These are phyloP conservation scores for Kwoniella mangroviensis DNA, from an alignment of 768 basidiomycete genomes.

Conservation along the genomic window DNA sequence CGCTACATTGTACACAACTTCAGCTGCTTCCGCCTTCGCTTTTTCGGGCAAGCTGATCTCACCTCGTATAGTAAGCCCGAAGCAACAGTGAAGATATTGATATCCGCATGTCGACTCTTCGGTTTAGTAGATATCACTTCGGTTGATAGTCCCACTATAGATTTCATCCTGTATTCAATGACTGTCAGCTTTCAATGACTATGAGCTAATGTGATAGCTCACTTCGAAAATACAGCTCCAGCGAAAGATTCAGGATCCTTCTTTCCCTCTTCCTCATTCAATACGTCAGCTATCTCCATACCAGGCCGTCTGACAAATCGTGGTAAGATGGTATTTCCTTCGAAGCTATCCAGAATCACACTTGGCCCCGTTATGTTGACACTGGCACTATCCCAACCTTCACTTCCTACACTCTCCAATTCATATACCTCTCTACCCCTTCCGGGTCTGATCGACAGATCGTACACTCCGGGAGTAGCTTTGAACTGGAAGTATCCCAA, in stretches of 20 bases:
- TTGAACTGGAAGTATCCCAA: constrained; percentile 96
- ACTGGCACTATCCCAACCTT: constrained; percentile 81
- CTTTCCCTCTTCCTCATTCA: constrained; percentile 61
- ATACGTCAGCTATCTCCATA: constrained; percentile 80
- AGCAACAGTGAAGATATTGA: constrained; percentile 98
- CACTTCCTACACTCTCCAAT: constrained; percentile 83
- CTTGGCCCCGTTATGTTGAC: constrained; percentile 72
- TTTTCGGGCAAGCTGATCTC: no score
- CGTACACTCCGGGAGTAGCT: constrained; percentile 84
- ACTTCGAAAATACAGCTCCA: constrained; percentile 30
- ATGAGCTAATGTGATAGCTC: neutral
- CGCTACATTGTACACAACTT: constrained; percentile 63
- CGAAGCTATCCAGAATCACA: constrained; percentile 84
- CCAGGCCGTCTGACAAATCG: constrained; percentile 71
- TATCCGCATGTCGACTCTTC: constrained; percentile 71
- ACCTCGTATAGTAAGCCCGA: constrained; percentile 97
- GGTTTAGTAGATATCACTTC: constrained; percentile 27
- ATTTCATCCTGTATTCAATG: constrained; percentile 38
- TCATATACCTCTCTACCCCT: constrained; percentile 77
- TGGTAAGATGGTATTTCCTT: constrained; percentile 87
- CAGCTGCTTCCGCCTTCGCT: no score
- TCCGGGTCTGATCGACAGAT: constrained; percentile 79
- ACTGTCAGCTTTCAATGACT: neutral
- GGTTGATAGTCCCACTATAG: constrained; percentile 38
- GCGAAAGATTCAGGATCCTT: constrained; percentile 19